Base-by-base conservation (phyloP, 106 monocot genomes). In the Dioscorea alata region DNA sequence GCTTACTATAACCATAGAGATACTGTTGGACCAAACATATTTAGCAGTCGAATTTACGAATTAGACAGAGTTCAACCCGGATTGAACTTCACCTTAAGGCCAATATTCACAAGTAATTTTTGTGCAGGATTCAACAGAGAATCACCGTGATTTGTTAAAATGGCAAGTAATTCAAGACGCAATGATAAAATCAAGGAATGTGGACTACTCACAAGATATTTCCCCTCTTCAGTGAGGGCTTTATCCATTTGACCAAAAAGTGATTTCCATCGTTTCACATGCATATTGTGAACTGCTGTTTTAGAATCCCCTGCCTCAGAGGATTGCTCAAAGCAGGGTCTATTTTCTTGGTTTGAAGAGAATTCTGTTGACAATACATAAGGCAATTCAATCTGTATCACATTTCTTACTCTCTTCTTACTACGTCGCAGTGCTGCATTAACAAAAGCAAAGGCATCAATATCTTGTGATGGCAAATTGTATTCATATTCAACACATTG, bases 231-330 rank as follows among this genome's bases (percentile, higher is more conserved):
- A 4, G 59, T 52, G n/a, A 97, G 69, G 50, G 86, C 65, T 69
- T 65, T 84, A 49, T 97, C 96, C 89, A 97, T 92, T 28, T 92
- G 77, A 78, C 48, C 64, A 69, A 97, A 97, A 66, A 97, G 66
- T 68, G 78, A 68, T 65, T 75, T 87, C 96, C 96, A 97, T 53
- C 80, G 79, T 54, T 51, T 78, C 64, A 79, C 67, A 76, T 96
- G 95, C 56, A 69, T 73, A 52, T 75, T 42, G 42, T 42, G 42
- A 42, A 42, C 10, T 6, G 42, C 10, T 42, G 42, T 42, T 42
- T 42, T 42, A 42, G 42, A 42, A 42, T 42, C 42, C 9, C 42
- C 74, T 48, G 35, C 58, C 33, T 68, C 61, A 56, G 72, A 67
- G 8, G 72, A 75, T 58, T 78, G 75, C 12, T 8, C 49, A 21